phyloP scores from a whole-genome alignment of 495 filamentous ascomycete species.

The Cercophora sp. region DNA sequence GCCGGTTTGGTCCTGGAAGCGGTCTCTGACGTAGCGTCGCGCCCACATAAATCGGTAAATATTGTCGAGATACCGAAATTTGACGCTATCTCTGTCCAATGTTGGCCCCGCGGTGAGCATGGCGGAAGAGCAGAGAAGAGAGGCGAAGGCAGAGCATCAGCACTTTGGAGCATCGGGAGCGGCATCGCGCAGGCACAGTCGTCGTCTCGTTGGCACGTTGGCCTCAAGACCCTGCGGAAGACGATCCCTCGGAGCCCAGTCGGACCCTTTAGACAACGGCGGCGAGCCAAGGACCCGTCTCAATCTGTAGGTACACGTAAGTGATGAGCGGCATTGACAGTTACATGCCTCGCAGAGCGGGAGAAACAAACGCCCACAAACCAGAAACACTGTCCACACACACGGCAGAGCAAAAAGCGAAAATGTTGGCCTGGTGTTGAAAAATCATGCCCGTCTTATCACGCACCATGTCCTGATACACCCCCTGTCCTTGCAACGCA shows the following conservation, averaged over 20 bases:
- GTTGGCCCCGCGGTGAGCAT: slow-evolving; percentile 1
- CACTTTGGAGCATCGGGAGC: slow-evolving; percentile 8
- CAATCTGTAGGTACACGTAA: slow-evolving; percentile 7
- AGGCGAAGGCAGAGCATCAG: slow-evolving; percentile 9
- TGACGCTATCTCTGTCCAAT: slow-evolving; percentile 29
- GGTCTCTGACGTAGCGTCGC: slow-evolving; percentile 30
- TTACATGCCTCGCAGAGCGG: not conserved
- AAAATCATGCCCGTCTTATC: slow-evolving; percentile 2
- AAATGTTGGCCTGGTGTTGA: not conserved
- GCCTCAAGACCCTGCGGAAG: slow-evolving; percentile 4
- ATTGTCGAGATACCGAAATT: slow-evolving; percentile 12
- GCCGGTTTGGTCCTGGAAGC: slow-evolving; percentile 11
- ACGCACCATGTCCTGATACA: slow-evolving; percentile 4
- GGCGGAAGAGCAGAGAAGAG: slow-evolving; percentile 18
- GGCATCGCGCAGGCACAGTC: not conserved
- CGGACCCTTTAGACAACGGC: slow-evolving; percentile 9
- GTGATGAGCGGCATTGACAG: slow-evolving; percentile 4
- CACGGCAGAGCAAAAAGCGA: not conserved
- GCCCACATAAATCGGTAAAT: slow-evolving; percentile 26
- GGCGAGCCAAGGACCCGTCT: not conserved
- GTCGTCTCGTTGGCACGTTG: too few species aligned
- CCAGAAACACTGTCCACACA: too few species aligned
- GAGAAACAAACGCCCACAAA: slow-evolving; percentile 4
- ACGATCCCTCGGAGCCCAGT: slow-evolving; percentile 4
- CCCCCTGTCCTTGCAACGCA: slow-evolving; percentile 5